Evolutionary conservation across 1,139 yeast genomes (phyloP).

Genomic region (Geotrichum bryndzae): DNA sequence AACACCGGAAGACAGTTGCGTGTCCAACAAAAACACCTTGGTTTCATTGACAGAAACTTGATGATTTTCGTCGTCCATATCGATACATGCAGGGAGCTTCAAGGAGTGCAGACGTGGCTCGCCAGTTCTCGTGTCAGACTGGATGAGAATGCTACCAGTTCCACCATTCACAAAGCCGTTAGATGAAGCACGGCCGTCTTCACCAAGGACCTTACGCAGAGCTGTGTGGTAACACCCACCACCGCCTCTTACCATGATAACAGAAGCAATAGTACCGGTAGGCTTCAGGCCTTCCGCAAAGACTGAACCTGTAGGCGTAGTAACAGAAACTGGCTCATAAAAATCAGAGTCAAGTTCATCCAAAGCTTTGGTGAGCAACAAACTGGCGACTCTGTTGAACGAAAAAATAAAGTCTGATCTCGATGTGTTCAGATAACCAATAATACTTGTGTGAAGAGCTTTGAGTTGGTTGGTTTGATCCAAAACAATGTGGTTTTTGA

Average conservation of each 20-base stretch:
- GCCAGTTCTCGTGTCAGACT: slow-evolving; percentile 81
- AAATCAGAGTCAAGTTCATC: slow-evolving; percentile 39
- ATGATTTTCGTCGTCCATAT: slow-evolving; percentile 17
- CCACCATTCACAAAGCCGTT: slow-evolving; percentile 24
- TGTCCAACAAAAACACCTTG: slow-evolving; percentile 68
- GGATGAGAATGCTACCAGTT: slow-evolving; percentile 78
- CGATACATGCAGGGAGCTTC: slow-evolving; percentile 45
- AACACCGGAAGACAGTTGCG: slow-evolving; percentile 87
- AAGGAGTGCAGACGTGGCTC: slow-evolving; percentile 88
- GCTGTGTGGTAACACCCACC: slow-evolving; percentile 77
- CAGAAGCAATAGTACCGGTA: slow-evolving; percentile 54
- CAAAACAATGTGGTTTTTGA: slow-evolving; percentile 35
- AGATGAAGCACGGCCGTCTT: slow-evolving; percentile 7
- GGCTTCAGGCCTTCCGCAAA: slow-evolving; percentile 41
- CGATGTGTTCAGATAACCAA: slow-evolving; percentile 42
- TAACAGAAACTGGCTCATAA: slow-evolving; percentile 31
- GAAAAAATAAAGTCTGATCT: slow-evolving; percentile 79
- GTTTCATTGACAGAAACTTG: slow-evolving; percentile 27
- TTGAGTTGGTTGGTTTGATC: slow-evolving; percentile 60
- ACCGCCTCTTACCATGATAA: slow-evolving; percentile 82
- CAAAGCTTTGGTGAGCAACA: slow-evolving; percentile 62
- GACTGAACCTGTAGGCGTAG: slow-evolving; percentile 43
- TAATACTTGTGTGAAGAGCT: slow-evolving; percentile 67
- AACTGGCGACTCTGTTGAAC: slow-evolving; percentile 70
- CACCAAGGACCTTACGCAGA: slow-evolving; percentile 30